Evolutionary conservation across 495 filamentous ascomycete genomes (phyloP), one percentile per base, ranked within the genome.

Genomic region (Lophiotrema nucula): DNA sequence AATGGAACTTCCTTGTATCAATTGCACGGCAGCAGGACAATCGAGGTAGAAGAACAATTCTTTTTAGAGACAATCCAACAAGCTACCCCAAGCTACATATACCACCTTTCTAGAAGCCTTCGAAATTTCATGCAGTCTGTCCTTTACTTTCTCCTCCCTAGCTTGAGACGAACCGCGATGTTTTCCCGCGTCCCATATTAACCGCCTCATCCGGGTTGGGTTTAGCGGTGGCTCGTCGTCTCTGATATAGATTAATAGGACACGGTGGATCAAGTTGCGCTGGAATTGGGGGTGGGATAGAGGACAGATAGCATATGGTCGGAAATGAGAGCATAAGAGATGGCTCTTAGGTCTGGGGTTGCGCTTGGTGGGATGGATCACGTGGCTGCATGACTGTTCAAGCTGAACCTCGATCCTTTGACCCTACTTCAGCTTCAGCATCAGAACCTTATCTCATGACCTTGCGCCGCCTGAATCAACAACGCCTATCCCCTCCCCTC

Each of bases 121-220:
- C 22, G 24, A 27, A 39, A 10, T 15, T 45, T 53, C 26, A 16
- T 59, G 47, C 38, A n/a, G 3, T 56, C 45, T 62, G 42, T 56
- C 52, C 51, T 62, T 51, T 47, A 51, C n/a, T n/a, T n/a, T n/a
- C n/a, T n/a, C n/a, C n/a, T n/a, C 31, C 8, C 13, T 15, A 22
- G 41, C 24, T 31, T 22, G 41, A 26, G 37, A 13, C 24, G 42
- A 18, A 21, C 31, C 58, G 58, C 58, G 19, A 25, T 19, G 26
- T 26, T 62, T 51, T 62, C 56, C 58, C 58, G 58, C 37, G 15
- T 56, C 38, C 58, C 58, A 62, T 39, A 62, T 60, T 62, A 56
- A 49, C 35, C 35, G 18, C 10, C 10, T 2, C 4, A 21, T 21
- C 49, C 39, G 58, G 58, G 49, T 22, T 25, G 8, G 31, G 21